Percentiles rank a stretch among this genome's conserved stretches.
Evolutionary conservation across 805 yeast genomes (phyloP).

Genomic region (Phaffomyces thermotolerans): DNA sequence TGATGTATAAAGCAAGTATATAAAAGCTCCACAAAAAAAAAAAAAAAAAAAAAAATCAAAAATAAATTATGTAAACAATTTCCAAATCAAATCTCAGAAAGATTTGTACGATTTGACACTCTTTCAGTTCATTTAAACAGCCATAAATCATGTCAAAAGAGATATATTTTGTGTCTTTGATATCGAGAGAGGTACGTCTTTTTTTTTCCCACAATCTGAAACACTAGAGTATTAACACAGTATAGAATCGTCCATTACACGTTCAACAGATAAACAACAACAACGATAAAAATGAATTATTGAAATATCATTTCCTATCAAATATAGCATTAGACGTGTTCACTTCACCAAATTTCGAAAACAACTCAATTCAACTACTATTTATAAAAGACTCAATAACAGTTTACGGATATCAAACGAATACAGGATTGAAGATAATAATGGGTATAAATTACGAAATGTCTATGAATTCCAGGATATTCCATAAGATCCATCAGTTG

Average conservation of each 20-base stretch:
- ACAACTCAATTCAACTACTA: conserved; percentile 36
- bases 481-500: conserved; percentile 42
- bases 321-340: conserved; percentile 72
- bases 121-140: not conserved
- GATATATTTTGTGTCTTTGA: conserved; percentile 48
- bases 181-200: conserved; percentile 34
- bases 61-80: no score
- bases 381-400: conserved; percentile 62
- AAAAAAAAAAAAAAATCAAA: no score
- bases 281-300: conserved; percentile 8
- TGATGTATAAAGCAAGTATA: no score
- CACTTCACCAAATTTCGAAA: conserved; percentile 40
- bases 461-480: conserved; percentile 21
- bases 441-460: conserved; percentile 42
- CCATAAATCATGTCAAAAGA: conserved; percentile 6
- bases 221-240: not conserved
- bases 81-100: no score
- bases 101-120: no score
- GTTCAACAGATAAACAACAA: conserved; percentile 40
- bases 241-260: conserved; percentile 47
- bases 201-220: not conserved
- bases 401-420: conserved; percentile 63
- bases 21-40: no score
- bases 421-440: conserved; percentile 59
- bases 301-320: conserved; percentile 63